Conservation (phyloP, 148 eudicot species). For the Chenopodium berlandieri region DNA sequence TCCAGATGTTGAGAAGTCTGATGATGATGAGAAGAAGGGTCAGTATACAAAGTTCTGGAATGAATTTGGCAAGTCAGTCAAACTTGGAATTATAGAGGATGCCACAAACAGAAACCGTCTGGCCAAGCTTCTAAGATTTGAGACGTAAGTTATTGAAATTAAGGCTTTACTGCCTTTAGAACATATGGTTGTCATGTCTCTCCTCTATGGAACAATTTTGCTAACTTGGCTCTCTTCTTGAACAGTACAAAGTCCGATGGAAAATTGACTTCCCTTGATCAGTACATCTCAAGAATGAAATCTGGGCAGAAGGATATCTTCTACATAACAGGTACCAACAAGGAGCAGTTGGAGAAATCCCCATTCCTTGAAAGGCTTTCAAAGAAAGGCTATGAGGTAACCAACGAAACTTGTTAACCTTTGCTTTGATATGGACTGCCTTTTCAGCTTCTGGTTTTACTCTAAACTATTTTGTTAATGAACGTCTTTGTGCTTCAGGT, state of each 20-base stretch:
- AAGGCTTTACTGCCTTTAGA: background rate
- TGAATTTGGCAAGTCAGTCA: slow-evolving; percentile 96
- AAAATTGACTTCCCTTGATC: slow-evolving; percentile 84
- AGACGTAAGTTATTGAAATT: slow-evolving; percentile 50
- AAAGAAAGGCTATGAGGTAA: slow-evolving; percentile 91
- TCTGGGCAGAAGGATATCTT: slow-evolving; percentile 93
- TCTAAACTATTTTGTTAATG: background rate
- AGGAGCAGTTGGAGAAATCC: slow-evolving; percentile 95
- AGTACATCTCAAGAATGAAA: slow-evolving; percentile 96
- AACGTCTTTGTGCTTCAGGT: slow-evolving; percentile 46
- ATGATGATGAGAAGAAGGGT: slow-evolving; percentile 83
- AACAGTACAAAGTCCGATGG: slow-evolving; percentile 79
- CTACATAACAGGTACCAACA: slow-evolving; percentile 88
- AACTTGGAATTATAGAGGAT: slow-evolving; percentile 97
- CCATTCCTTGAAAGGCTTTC: slow-evolving; percentile 96
- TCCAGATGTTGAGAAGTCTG: slow-evolving; percentile 80
- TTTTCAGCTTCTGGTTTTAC: background rate
- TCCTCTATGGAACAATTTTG: background rate
- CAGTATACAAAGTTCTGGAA: slow-evolving; percentile 95
- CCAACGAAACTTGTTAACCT: background rate
- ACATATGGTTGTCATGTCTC: background rate
- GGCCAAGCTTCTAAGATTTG: slow-evolving; percentile 92
- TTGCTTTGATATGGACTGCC: background rate
- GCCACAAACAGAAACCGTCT: slow-evolving; percentile 95
- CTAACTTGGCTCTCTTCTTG: slow-evolving; percentile 15